Evolutionary conservation across 1,284 basidiomycete species (phyloP).

Genomic region (Sanguinoderma infundibulare): DNA sequence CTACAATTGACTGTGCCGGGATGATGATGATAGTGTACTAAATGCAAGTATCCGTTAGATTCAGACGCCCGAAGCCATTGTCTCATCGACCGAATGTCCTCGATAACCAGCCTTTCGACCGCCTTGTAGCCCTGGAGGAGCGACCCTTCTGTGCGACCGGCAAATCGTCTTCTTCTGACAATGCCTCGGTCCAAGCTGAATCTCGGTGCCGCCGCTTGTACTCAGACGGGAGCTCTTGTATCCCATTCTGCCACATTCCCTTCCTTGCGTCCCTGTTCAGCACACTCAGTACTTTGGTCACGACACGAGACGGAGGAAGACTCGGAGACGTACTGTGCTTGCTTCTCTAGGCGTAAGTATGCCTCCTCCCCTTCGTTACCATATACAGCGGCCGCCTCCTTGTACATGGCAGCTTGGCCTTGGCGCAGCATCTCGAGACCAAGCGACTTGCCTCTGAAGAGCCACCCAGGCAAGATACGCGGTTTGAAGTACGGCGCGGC

Average conservation of each 20-base stretch:
- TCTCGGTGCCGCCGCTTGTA: constrained; percentile 70
- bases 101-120: not conserved
- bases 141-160: not conserved
- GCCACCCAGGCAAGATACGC: constrained; percentile 50
- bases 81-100: constrained; percentile 1
- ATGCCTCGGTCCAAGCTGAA: not conserved
- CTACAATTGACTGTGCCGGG: not conserved
- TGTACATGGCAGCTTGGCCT: constrained; percentile 79
- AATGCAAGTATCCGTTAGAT: not conserved
- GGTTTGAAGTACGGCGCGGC: constrained; percentile 58
- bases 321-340: constrained; percentile 73
- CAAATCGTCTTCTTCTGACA: not conserved
- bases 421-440: constrained; percentile 79
- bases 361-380: constrained; percentile 68
- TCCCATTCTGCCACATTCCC: constrained; percentile 77
- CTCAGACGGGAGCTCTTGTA: constrained; percentile 59
- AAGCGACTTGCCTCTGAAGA: constrained; percentile 58
- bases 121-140: not conserved
- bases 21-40: not conserved
- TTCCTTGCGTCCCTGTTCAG: constrained; percentile 51
- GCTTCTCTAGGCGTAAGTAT: constrained; percentile 60
- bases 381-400: constrained; percentile 79
- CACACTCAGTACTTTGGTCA: not conserved
- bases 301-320: not conserved
- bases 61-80: not conserved